Evolutionary conservation across 768 basidiomycete genomes (phyloP), one percentile per base, ranked within the genome.

Genomic region (Kwoniella dejecticola): DNA sequence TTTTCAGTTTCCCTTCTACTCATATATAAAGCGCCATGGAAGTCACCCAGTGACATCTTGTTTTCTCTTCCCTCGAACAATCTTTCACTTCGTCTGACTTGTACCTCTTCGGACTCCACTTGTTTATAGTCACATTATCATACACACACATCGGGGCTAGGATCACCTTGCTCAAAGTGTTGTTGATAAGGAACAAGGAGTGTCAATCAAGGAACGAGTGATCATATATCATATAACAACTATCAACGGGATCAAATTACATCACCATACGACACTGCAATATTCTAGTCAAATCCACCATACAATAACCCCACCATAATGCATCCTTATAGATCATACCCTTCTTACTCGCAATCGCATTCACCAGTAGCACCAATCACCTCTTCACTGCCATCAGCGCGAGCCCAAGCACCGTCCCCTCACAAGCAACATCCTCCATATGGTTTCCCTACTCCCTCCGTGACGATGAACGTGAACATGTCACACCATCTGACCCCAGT

Each of bases 291-390:
- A 23, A 41, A 52, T 46, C 13, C 50, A 19, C 29, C 17, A 33
- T 40, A 44, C 26, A 31, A 56, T 44, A 30, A n/a, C 33, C 5
- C 27, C 24, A 47, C 33, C 29, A 42, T 11, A 36, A 55, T 55
- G 53, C 31, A 58, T 4, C 57, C 59, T 27, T 60, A 53, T 47
- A 40, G 38, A 31, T 42, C 59, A 23, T 44, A n/a, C n/a, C n/a
- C n/a, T n/a, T n/a, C n/a, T n/a, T n/a, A n/a, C n/a, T n/a, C n/a
- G n/a, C n/a, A 48, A 52, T 52, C 40, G 19, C 58, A 45, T 15
- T 42, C 59, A 23, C 50, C 59, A 31, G 41, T 50, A 21, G 53
- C 50, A n/a, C 59, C 57, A 8, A 45, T 38, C 57, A 52, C 52
- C 2, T n/a, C 30, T 4, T 45, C 59, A 0, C 26, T 30, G 27